Percentiles rank a stretch among this genome's conserved stretches.
These are phyloP conservation scores for Exophiala xenobiotica DNA, from an alignment of 2,329 filamentous ascomycete species.

Conservation along the genomic window DNA sequence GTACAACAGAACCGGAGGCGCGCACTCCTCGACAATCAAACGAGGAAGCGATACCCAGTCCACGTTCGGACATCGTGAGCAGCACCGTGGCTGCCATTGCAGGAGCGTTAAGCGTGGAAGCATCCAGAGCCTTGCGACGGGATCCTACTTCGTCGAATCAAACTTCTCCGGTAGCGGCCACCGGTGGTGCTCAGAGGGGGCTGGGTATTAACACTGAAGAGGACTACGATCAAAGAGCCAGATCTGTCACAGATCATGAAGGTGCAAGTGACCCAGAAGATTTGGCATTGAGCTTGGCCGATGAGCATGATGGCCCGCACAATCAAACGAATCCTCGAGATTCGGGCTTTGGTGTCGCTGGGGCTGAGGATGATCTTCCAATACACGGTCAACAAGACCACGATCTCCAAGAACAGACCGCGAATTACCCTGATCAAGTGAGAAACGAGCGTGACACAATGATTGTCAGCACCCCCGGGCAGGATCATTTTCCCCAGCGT, in stretches of 20 bases:
- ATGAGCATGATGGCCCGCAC: conserved; percentile 2
- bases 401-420: background rate
- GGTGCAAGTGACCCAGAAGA: conserved; percentile 12
- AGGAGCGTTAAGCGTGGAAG: conserved; percentile 29
- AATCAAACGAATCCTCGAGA: conserved; percentile 15
- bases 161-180: background rate
- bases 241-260: conserved; percentile 3
- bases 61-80: conserved; percentile 16
- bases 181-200: background rate
- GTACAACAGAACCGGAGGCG: background rate
- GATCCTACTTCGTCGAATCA: conserved; percentile 8
- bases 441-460: background rate
- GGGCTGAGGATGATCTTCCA: conserved; percentile 5
- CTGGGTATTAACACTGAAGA: conserved; percentile 7
- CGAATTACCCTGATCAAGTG: background rate
- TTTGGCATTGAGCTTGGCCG: conserved; percentile 15
- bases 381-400: conserved; percentile 3
- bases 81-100: conserved; percentile 29
- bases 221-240: conserved; percentile 4
- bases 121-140: conserved; percentile 18
- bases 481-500: background rate
- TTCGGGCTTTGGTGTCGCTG: conserved; percentile 22
- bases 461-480: background rate
- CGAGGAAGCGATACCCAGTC: background rate
- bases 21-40: background rate